phyloP scores from a whole-genome alignment of 1,284 basidiomycete species.

The Phlebopus sp. region DNA sequence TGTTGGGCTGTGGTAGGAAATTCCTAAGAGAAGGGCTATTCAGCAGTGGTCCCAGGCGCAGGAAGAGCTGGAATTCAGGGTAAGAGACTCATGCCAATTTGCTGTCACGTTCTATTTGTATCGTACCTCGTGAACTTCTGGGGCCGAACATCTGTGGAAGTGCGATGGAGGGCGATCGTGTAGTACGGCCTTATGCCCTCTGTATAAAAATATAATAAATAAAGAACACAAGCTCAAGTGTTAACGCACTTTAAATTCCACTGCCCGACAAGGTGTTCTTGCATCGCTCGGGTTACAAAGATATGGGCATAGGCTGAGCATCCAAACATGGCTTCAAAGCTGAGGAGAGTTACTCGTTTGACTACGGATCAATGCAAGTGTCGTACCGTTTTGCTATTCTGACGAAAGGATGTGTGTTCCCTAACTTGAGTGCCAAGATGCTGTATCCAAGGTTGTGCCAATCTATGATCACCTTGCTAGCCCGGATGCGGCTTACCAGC shows the following conservation, averaged over 20 bases:
- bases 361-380: not conserved
- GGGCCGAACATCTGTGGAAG: slow-evolving; percentile 68
- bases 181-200: slow-evolving; percentile 75
- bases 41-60: slow-evolving; percentile 43
- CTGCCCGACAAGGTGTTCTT: slow-evolving; percentile 61
- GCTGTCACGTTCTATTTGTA: not conserved
- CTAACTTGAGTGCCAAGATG: slow-evolving; percentile 83
- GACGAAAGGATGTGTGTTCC: slow-evolving; percentile 67
- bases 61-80: slow-evolving; percentile 43
- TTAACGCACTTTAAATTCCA: slow-evolving; percentile 75
- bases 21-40: slow-evolving; percentile 29
- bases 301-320: slow-evolving; percentile 82
- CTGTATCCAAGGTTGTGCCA: slow-evolving; percentile 99
- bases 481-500: slow-evolving; percentile 63
- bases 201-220: slow-evolving; percentile 31
- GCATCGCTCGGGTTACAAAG: slow-evolving; percentile 93
- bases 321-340: slow-evolving; percentile 83
- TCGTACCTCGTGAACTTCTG: slow-evolving; percentile 72
- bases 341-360: slow-evolving; percentile 31
- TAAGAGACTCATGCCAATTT: slow-evolving; percentile 21
- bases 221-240: not conserved
- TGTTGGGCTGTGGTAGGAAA: slow-evolving; percentile 41
- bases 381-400: slow-evolving; percentile 68
- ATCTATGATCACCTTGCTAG: slow-evolving; percentile 90
- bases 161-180: slow-evolving; percentile 86